Percentiles rank a stretch among this genome's conserved stretches.
Conservation (phyloP, 495 filamentous ascomycete genomes). For the Penicillium longicatenatum region DNA sequence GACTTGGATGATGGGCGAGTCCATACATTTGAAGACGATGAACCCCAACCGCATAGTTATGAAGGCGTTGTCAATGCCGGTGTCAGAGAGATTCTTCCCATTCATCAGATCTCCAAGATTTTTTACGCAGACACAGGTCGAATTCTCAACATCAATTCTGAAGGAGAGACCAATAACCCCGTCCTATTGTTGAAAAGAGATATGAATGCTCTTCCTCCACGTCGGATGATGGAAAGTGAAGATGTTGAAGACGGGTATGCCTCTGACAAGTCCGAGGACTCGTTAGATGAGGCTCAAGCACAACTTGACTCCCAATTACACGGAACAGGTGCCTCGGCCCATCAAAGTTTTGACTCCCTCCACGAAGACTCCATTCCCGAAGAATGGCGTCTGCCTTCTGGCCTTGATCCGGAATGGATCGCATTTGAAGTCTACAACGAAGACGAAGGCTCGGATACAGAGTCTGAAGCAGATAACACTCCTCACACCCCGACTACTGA, state of each 20-base stretch:
- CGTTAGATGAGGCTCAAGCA: constrained; percentile 56
- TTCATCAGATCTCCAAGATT: constrained; percentile 91
- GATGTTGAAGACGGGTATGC: constrained; percentile 33
- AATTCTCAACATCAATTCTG: constrained; percentile 84
- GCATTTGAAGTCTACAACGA: constrained; percentile 87
- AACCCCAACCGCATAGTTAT: constrained; percentile 60
- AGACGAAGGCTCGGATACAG: constrained; percentile 59
- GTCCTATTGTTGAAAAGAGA: constrained; percentile 88
- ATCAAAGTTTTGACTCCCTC: constrained; percentile 24
- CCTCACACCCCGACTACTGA: constrained; percentile 21
- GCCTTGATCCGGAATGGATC: constrained; percentile 93
- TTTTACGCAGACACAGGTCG: constrained; percentile 97
- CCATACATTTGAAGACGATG: constrained; percentile 74
- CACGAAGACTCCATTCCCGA: constrained; percentile 43
- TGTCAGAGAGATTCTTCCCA: constrained; percentile 79
- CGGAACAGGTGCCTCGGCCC: constrained; percentile 39
- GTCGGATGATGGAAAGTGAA: constrained; percentile 61
- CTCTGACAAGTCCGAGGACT: constrained; percentile 25
- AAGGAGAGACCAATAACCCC: constrained; percentile 79
- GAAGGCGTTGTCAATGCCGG: constrained; percentile 75
- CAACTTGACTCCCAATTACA: constrained; percentile 70
- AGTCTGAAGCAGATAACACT: constrained; percentile 52
- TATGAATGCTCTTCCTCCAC: constrained; percentile 69
- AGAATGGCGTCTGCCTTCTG: constrained; percentile 69
- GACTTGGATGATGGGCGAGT: constrained; percentile 90